Percentiles rank a stretch among this genome's conserved stretches.
Conservation (phyloP, 2,329 filamentous ascomycete species). For the Sarocladium brachiariae region DNA sequence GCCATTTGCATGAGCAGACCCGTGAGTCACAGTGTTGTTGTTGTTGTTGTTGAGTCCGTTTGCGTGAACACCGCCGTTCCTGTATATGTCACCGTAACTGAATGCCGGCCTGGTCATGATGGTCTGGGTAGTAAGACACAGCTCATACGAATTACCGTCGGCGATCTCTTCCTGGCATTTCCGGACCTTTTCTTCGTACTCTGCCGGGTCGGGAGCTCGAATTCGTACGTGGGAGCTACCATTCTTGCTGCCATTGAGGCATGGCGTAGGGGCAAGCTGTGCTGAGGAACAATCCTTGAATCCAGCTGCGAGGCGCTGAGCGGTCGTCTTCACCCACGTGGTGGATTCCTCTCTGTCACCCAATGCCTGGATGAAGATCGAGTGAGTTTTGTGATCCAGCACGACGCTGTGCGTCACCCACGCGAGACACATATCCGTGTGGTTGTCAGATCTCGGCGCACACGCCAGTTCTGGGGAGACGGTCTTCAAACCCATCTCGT, state of each 20-base stretch:
- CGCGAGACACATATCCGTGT: constrained; percentile 67
- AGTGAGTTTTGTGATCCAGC: constrained; percentile 11
- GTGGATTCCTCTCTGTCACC: constrained; percentile 12
- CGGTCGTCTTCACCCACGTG: constrained; percentile 9
- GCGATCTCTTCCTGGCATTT: constrained; percentile 12
- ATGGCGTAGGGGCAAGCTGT: not conserved
- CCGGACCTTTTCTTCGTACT: constrained; percentile 14
- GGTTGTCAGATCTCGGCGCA: constrained; percentile 26
- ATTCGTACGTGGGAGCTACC: constrained; percentile 15
- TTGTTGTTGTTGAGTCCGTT: constrained; percentile 14
- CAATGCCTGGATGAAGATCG: constrained; percentile 11
- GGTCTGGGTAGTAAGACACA: constrained; percentile 14
- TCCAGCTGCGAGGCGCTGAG: not conserved
- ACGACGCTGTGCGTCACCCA: constrained; percentile 52
- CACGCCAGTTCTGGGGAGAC: constrained; percentile 24
- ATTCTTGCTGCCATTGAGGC: constrained; percentile 18
- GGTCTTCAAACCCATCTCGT: constrained; percentile 14
- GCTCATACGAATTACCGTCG: constrained; percentile 14
- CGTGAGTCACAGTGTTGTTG: not conserved
- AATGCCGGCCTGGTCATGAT: constrained; percentile 41
- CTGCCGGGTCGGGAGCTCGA: constrained; percentile 29
- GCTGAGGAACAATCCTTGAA: not conserved
- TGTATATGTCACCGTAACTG: constrained; percentile 22
- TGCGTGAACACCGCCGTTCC: constrained; percentile 25
- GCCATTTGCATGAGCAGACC: not conserved